Evolutionary conservation across 768 basidiomycete species (phyloP).

Genomic region (Phlebiopsis flavidoalba): DNA sequence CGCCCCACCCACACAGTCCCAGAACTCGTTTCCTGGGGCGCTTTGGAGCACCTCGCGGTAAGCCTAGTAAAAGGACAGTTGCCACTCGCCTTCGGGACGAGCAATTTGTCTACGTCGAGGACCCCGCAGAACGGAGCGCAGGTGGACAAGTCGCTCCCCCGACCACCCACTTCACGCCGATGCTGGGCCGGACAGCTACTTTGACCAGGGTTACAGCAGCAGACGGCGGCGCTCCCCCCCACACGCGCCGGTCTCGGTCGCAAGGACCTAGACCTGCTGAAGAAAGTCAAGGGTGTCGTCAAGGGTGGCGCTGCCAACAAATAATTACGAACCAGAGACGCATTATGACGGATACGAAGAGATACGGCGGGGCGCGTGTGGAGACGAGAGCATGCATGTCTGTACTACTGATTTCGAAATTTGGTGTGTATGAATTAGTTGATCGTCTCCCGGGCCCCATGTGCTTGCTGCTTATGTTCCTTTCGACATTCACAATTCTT

Average conservation of each 20-base stretch:
- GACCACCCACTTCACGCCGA: slow-evolving; percentile 34
- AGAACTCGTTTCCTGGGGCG: slow-evolving; percentile 77
- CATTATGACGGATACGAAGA: background rate
- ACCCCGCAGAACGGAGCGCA: slow-evolving; percentile 28
- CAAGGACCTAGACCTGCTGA: slow-evolving; percentile 69
- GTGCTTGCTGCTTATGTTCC: background rate
- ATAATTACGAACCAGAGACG: slow-evolving; percentile 5
- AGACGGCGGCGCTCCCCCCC: slow-evolving; percentile 26
- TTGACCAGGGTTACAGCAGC: slow-evolving; percentile 33
- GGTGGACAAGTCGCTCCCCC: slow-evolving; percentile 54
- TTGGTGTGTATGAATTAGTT: slow-evolving; percentile 2
- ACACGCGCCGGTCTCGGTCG: slow-evolving; percentile 63
- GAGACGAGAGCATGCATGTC: background rate
- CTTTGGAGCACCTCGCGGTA: slow-evolving; percentile 37
- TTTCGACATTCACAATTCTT: background rate
- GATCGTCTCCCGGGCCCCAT: background rate
- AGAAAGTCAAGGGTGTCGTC: slow-evolving; percentile 73
- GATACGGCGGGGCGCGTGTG: background rate
- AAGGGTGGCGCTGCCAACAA: slow-evolving; percentile 41
- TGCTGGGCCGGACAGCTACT: slow-evolving; percentile 38
- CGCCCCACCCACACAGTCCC: slow-evolving; percentile 68
- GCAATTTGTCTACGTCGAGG: slow-evolving; percentile 64
- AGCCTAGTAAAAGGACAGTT: slow-evolving; percentile 18
- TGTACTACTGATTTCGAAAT: background rate
- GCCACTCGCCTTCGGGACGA: slow-evolving; percentile 37